A percentile compares a stretch with the other conserved stretches of the same genome.
These are phyloP conservation scores for Quillaja saponaria DNA, from an alignment of 306 rosid species.

Conservation along the genomic window DNA sequence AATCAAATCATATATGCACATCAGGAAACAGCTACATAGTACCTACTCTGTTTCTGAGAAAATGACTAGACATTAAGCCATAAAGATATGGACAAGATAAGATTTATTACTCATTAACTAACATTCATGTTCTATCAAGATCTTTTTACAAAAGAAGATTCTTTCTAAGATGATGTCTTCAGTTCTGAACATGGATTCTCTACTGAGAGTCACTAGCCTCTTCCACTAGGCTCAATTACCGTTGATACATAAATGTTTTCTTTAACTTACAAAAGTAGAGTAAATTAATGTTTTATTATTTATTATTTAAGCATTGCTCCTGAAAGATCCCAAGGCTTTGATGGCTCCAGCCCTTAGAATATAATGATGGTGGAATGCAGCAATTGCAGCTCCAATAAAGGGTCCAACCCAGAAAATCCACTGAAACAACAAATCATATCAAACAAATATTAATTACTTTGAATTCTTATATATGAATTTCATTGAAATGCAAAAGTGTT, in stretches of 20 bases:
- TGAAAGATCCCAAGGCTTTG: slow-evolving; percentile 90
- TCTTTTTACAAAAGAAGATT: too few species aligned
- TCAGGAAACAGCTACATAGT: slow-evolving; percentile 28
- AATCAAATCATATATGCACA: slow-evolving; percentile 1
- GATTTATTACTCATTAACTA: slow-evolving; percentile 35
- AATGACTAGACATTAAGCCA: slow-evolving; percentile 22
- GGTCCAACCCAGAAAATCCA: slow-evolving; percentile 99
- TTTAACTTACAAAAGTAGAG: too few species aligned
- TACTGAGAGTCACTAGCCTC: too few species aligned
- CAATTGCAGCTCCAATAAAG: slow-evolving; percentile 73
- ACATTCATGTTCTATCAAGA: too few species aligned
- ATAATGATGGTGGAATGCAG: slow-evolving; percentile 81
- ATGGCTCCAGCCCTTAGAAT: slow-evolving; percentile 84
- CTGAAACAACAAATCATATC: slow-evolving; percentile 33
- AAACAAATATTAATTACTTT: too few species aligned
- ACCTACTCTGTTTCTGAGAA: slow-evolving; percentile 32
- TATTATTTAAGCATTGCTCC: slow-evolving; percentile 83
- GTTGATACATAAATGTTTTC: too few species aligned
- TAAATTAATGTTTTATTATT: too few species aligned
- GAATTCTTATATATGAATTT: too few species aligned
- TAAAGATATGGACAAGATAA: slow-evolving; percentile 43
- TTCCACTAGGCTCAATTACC: too few species aligned
- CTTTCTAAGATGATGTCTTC: too few species aligned
- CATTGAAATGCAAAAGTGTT: too few species aligned
- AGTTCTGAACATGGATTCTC: too few species aligned